Percentiles rank a stretch among this genome's conserved stretches.
Evolutionary conservation across 352 stramenopile genomes (phyloP).

Genomic region (Phytophthora pinifolia): DNA sequence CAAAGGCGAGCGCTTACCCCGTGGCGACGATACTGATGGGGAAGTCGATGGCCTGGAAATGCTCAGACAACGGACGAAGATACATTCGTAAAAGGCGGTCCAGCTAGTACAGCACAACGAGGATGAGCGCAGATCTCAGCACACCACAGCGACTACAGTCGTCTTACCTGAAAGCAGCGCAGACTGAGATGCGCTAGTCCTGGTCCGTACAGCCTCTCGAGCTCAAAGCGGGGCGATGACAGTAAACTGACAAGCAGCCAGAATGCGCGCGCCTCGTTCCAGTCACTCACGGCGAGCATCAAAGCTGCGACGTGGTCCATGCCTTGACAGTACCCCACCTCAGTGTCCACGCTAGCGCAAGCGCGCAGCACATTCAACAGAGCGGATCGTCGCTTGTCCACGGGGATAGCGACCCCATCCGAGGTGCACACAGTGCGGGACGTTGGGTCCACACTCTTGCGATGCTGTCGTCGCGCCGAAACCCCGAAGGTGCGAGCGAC

Average conservation of each 20-base stretch:
- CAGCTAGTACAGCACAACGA: slow-evolving; percentile 31
- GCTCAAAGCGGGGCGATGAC: slow-evolving; percentile 51
- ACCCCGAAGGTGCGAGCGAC: slow-evolving; percentile 71
- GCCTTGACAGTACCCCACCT: slow-evolving; percentile 76
- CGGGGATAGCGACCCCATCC: slow-evolving; percentile 13
- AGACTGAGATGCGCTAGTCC: slow-evolving; percentile 59
- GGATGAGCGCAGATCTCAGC: neutral
- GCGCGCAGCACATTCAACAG: slow-evolving; percentile 63
- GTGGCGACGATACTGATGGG: slow-evolving; percentile 71
- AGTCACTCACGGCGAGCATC: slow-evolving; percentile 63
- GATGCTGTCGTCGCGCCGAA: slow-evolving; percentile 46
- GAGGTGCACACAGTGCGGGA: slow-evolving; percentile 17
- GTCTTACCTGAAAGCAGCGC: slow-evolving; percentile 62
- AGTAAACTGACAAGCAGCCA: slow-evolving; percentile 70
- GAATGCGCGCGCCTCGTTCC: slow-evolving; percentile 67
- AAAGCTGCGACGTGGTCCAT: slow-evolving; percentile 72
- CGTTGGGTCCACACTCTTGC: slow-evolving; percentile 20
- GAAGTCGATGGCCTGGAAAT: slow-evolving; percentile 64
- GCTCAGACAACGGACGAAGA: slow-evolving; percentile 39
- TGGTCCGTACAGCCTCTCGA: slow-evolving; percentile 62
- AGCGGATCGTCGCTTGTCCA: slow-evolving; percentile 38
- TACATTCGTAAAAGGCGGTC: slow-evolving; percentile 47
- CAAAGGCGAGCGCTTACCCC: slow-evolving; percentile 29
- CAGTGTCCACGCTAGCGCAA: slow-evolving; percentile 66
- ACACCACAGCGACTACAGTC: neutral